Percentiles rank a stretch among this genome's conserved stretches.
Conservation (phyloP, 2,329 filamentous ascomycete species). For the Golovinomyces cichoracearum region DNA sequence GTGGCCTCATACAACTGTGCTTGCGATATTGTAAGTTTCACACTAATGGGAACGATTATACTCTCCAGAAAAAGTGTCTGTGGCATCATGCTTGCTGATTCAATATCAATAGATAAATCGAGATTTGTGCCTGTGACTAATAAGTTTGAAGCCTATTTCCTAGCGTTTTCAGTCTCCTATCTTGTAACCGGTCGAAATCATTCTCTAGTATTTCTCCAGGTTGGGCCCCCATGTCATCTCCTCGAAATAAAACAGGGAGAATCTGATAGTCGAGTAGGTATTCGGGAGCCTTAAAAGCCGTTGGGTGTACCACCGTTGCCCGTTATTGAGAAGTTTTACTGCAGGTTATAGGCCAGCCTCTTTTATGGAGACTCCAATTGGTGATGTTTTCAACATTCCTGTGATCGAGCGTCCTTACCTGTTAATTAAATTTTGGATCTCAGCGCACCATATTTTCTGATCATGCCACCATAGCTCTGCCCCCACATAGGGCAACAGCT, state of each 20-base stretch:
- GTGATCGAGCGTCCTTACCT: background rate
- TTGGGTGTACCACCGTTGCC: background rate
- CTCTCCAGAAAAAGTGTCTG: background rate
- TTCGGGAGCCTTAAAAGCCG: background rate
- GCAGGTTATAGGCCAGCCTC: background rate
- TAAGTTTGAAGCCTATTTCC: background rate
- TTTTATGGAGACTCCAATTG: background rate
- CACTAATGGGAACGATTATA: background rate
- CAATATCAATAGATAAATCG: background rate
- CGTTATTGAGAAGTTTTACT: background rate
- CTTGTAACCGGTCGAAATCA: background rate
- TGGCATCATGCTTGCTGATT: background rate
- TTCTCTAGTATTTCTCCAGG: background rate
- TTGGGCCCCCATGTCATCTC: background rate
- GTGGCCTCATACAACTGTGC: background rate
- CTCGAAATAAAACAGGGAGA: background rate
- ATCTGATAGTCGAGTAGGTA: too few species aligned
- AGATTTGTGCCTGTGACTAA: background rate
- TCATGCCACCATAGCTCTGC: background rate
- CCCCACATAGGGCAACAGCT: background rate
- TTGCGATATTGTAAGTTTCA: background rate
- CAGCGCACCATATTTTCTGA: background rate
- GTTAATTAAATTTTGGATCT: background rate
- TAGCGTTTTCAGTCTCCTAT: background rate
- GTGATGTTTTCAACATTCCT: background rate